A percentile compares a stretch with the other conserved stretches of the same genome.
phyloP scores from a whole-genome alignment of 2,329 filamentous ascomycete species.

The Metarhizium humberi region DNA sequence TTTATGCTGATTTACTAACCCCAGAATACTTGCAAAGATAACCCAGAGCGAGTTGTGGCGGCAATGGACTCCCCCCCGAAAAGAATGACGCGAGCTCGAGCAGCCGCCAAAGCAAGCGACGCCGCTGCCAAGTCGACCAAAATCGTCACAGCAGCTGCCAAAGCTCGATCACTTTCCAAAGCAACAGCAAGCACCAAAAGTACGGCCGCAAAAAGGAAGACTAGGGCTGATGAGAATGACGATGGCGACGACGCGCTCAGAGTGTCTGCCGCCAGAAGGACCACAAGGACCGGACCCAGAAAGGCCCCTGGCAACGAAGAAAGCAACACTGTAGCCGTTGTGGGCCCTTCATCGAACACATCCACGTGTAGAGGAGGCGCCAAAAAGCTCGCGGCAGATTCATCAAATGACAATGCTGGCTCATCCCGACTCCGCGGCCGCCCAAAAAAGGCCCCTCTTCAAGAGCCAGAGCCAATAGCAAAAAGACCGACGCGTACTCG shows the following conservation, averaged over 20 bases:
- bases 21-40: background rate
- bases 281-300: slow-evolving; percentile 31
- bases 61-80: slow-evolving; percentile 50
- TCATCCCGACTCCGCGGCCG: slow-evolving; percentile 27
- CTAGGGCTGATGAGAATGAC: slow-evolving; percentile 41
- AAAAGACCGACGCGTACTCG: slow-evolving; percentile 20
- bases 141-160: slow-evolving; percentile 39
- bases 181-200: slow-evolving; percentile 23
- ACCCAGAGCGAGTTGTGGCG: background rate
- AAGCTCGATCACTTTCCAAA: slow-evolving; percentile 30
- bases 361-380: slow-evolving; percentile 15
- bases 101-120: slow-evolving; percentile 32
- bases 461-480: slow-evolving; percentile 13
- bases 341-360: background rate
- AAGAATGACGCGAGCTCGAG: slow-evolving; percentile 45
- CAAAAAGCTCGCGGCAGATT: slow-evolving; percentile 17
- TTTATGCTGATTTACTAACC: slow-evolving; percentile 6
- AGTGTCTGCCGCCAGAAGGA: slow-evolving; percentile 24
- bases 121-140: slow-evolving; percentile 30
- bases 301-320: slow-evolving; percentile 26
- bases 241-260: slow-evolving; percentile 30
- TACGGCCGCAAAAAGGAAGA: slow-evolving; percentile 38
- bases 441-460: slow-evolving; percentile 28
- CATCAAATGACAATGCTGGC: slow-evolving; percentile 12
- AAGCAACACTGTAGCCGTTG: slow-evolving; percentile 6